A percentile compares a stretch with the other conserved stretches of the same genome.
Conservation (phyloP, 2,329 filamentous ascomycete species). For the Fusarium sp. region DNA sequence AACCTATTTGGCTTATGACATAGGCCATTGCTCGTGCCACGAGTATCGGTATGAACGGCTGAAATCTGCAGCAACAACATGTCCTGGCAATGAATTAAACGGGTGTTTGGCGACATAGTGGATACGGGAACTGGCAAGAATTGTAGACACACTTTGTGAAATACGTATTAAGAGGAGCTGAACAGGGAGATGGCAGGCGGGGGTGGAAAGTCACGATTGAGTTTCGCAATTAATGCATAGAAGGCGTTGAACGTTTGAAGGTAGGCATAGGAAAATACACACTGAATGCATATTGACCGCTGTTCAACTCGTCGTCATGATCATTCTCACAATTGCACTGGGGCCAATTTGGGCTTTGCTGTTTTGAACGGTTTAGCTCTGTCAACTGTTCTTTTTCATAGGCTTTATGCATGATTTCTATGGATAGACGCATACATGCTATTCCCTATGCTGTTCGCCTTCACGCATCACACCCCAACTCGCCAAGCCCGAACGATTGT, state of each 20-base stretch:
- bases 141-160: slow-evolving; percentile 21
- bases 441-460: background rate
- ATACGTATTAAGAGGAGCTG: slow-evolving; percentile 13
- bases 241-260: slow-evolving; percentile 50
- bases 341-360: background rate
- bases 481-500: background rate
- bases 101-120: slow-evolving; percentile 17
- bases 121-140: slow-evolving; percentile 7
- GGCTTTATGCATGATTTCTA: slow-evolving; percentile 15
- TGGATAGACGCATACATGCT: slow-evolving; percentile 18
- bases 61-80: background rate
- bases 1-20: background rate
- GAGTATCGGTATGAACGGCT: background rate
- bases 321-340: background rate
- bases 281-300: slow-evolving; percentile 23
- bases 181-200: slow-evolving; percentile 6
- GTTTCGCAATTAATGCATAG: slow-evolving; percentile 48
- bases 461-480: background rate
- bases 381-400: background rate
- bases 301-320: background rate
- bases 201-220: slow-evolving; percentile 31
- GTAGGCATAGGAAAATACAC: slow-evolving; percentile 44
- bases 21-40: background rate
- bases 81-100: background rate
- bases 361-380: background rate